These are phyloP conservation scores for Flagelloscypha sp. DNA, from an alignment of 768 basidiomycete species.

Conservation along the genomic window DNA sequence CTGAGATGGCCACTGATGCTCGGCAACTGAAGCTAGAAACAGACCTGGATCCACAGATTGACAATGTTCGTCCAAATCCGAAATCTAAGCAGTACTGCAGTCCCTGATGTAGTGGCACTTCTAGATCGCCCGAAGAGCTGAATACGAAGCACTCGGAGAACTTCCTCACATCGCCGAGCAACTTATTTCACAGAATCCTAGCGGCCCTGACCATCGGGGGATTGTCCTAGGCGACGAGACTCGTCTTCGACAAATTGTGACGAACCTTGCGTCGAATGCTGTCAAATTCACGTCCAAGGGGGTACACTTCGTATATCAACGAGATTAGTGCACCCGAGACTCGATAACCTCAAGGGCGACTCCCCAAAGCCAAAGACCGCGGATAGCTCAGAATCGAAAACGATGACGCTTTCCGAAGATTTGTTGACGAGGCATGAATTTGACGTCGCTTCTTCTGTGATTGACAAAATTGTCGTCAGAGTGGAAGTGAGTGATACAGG, in stretches of 20 bases:
- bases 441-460: constrained; percentile 44
- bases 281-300: constrained; percentile 71
- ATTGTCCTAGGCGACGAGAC: constrained; percentile 81
- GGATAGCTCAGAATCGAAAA: no score
- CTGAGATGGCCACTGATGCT: constrained; percentile 59
- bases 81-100: background rate
- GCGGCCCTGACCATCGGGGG: constrained; percentile 52
- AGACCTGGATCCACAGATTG: constrained; percentile 60
- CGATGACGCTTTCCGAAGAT: constrained; percentile 18
- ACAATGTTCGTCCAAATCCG: constrained; percentile 34
- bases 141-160: constrained; percentile 54
- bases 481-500: constrained; percentile 80
- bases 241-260: constrained; percentile 71
- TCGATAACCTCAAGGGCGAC: constrained; percentile 4
- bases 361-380: no score
- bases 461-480: constrained; percentile 70
- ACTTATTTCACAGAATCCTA: constrained; percentile 35
- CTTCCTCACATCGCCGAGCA: constrained; percentile 28
- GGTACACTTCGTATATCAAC: constrained; percentile 64
- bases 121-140: constrained; percentile 51
- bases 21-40: constrained; percentile 59
- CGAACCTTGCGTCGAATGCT: constrained; percentile 83
- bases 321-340: constrained; percentile 34
- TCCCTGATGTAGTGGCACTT: no score
- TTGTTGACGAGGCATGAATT: constrained; percentile 30